These are phyloP conservation scores for Sarocladium strictum DNA, from an alignment of 2,329 filamentous ascomycete species.

Conservation along the genomic window DNA sequence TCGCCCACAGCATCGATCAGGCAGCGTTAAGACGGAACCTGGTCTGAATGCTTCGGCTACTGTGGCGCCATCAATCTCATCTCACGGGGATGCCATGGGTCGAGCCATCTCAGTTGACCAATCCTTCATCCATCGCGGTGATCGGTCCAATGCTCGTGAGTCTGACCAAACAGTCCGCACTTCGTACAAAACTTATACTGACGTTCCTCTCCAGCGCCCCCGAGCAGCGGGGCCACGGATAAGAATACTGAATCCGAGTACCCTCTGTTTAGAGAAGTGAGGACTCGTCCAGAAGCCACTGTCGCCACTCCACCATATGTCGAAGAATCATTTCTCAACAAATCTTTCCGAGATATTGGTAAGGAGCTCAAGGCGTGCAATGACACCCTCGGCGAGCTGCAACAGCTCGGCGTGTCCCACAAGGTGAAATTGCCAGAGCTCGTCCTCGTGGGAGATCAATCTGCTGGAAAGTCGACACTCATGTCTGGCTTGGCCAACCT, in stretches of 20 bases:
- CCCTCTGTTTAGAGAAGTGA: conserved; percentile 31
- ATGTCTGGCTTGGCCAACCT: conserved; percentile 64
- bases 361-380: conserved; percentile 60
- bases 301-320: conserved; percentile 19
- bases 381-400: conserved; percentile 60
- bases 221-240: conserved; percentile 21
- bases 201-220: neutral
- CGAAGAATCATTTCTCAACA: conserved; percentile 35
- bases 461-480: conserved; percentile 70
- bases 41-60: neutral
- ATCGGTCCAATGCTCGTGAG: conserved; percentile 34
- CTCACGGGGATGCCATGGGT: conserved; percentile 14
- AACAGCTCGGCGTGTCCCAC: conserved; percentile 66
- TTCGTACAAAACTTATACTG: neutral
- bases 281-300: conserved; percentile 20
- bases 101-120: conserved; percentile 13
- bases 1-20: neutral
- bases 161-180: conserved; percentile 12
- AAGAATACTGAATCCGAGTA: neutral
- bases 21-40: conserved; percentile 3
- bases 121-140: conserved; percentile 19
- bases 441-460: conserved; percentile 80
- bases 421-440: conserved; percentile 69
- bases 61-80: neutral
- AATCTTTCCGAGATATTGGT: conserved; percentile 48